phyloP scores from a whole-genome alignment of 352 stramenopile genomes.

The Phytophthora quininea region DNA sequence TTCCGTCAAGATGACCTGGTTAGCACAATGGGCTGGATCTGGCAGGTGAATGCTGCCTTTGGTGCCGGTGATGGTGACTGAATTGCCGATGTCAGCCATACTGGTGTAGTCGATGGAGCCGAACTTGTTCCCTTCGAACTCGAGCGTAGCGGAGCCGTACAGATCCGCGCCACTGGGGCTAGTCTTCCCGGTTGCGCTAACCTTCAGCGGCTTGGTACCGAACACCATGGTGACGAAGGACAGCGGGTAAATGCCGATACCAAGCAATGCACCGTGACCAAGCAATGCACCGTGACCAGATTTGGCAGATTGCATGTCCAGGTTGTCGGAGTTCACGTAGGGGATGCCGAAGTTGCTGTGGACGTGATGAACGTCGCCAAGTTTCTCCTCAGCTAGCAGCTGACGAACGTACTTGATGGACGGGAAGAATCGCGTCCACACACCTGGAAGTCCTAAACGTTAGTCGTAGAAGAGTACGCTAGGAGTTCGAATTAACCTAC shows the following conservation, averaged over 20 bases:
- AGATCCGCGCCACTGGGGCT: slow-evolving; percentile 51
- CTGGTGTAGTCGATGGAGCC: slow-evolving; percentile 63
- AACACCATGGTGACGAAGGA: slow-evolving; percentile 76
- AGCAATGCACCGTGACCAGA: slow-evolving; percentile 59
- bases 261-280: no score
- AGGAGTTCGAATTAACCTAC: slow-evolving; percentile 17
- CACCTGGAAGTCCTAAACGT: slow-evolving; percentile 72
- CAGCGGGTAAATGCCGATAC: slow-evolving; percentile 84
- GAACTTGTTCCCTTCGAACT: slow-evolving; percentile 54
- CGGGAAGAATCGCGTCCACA: slow-evolving; percentile 83
- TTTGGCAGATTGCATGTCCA: slow-evolving; percentile 56
- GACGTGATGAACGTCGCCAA: slow-evolving; percentile 61
- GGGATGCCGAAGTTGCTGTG: slow-evolving; percentile 36
- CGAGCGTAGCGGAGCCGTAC: slow-evolving; percentile 56
- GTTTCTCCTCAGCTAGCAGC: slow-evolving; percentile 39
- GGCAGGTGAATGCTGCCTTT: slow-evolving; percentile 72
- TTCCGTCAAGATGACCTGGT: slow-evolving; percentile 26
- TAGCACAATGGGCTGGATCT: slow-evolving; percentile 35
- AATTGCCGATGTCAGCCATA: slow-evolving; percentile 60
- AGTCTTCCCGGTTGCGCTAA: slow-evolving; percentile 54
- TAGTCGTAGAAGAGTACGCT: slow-evolving; percentile 38
- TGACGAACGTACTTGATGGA: slow-evolving; percentile 55
- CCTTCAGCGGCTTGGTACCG: slow-evolving; percentile 41
- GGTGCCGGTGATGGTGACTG: slow-evolving; percentile 74
- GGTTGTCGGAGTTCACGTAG: slow-evolving; percentile 13